phyloP scores from a whole-genome alignment of 2,329 filamentous ascomycete genomes.

The Fusarium sarcochroum region DNA sequence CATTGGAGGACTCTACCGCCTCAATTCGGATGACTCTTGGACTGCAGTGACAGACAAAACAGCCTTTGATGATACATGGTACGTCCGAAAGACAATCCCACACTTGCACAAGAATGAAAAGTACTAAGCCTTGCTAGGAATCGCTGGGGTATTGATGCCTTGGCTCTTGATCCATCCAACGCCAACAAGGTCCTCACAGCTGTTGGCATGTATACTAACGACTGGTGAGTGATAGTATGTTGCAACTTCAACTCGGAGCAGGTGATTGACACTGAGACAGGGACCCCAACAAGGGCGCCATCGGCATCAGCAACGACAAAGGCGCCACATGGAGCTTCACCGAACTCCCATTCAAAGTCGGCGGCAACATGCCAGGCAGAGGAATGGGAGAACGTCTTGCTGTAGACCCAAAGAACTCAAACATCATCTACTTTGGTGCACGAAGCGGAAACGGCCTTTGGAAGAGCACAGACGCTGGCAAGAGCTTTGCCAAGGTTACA shows the following conservation, averaged over 20 bases:
- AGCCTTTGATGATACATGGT: conserved; percentile 27
- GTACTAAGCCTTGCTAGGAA: conserved; percentile 54
- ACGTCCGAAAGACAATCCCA: not conserved
- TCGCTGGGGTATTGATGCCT: conserved; percentile 69
- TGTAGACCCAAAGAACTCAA: conserved; percentile 69
- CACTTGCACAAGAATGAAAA: too few species aligned
- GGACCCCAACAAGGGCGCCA: conserved; percentile 69
- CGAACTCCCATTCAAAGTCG: conserved; percentile 70
- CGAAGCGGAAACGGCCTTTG: conserved; percentile 71
- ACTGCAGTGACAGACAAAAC: conserved; percentile 35
- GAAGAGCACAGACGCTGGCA: conserved; percentile 70
- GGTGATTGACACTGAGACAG: not conserved
- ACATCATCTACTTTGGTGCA: conserved; percentile 71
- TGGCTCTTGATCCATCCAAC: conserved; percentile 69
- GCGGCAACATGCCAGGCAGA: conserved; percentile 73
- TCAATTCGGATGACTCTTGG: conserved; percentile 41
- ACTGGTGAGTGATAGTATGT: conserved; percentile 50
- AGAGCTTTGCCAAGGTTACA: conserved; percentile 65
- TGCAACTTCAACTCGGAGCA: fast-evolving
- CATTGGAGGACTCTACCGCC: conserved; percentile 39
- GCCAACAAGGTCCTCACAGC: conserved; percentile 67
- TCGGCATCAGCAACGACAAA: conserved; percentile 67
- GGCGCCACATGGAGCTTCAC: conserved; percentile 66
- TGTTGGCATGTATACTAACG: conserved; percentile 71
- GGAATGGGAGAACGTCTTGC: conserved; percentile 71